Evolutionary conservation across 306 rosid species (phyloP).

Genomic region (Rosa rugosa): DNA sequence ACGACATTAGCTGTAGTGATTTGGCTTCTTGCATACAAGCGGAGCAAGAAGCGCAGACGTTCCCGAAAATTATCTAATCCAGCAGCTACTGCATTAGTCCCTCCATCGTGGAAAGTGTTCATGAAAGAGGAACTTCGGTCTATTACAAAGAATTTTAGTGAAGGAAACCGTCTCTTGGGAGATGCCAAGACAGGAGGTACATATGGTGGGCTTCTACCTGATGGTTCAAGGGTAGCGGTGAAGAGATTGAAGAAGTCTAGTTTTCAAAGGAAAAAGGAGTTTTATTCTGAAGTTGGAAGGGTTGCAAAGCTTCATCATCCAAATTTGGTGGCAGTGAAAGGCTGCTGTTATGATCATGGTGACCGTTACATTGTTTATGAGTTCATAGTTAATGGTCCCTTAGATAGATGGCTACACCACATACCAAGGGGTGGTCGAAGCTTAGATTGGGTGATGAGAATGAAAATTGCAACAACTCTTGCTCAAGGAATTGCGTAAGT

Average conservation of each 20-base stretch:
- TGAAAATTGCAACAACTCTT: conserved; percentile 86
- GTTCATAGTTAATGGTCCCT: conserved; percentile 87
- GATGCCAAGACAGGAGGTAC: conserved; percentile 96
- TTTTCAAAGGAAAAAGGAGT: conserved; percentile 93
- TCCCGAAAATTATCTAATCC: conserved; percentile 74
- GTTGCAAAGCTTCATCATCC: conserved; percentile 95
- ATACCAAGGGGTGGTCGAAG: conserved; percentile 95
- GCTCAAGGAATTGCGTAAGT: conserved; percentile 99
- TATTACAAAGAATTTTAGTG: conserved; percentile 91
- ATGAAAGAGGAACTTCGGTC: conserved; percentile 89
- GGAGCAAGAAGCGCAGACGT: conserved; percentile 83
- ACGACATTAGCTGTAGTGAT: conserved; percentile 77
- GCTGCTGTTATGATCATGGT: conserved; percentile 97
- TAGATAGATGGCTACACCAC: conserved; percentile 96
- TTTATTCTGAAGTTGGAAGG: conserved; percentile 86
- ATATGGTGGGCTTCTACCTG: conserved; percentile 79
- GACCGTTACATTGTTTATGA: conserved; percentile 96
- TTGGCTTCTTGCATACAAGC: conserved; percentile 88
- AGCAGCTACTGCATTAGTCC: conserved; percentile 59
- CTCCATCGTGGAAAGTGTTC: conserved; percentile 90
- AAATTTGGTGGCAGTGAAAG: conserved; percentile 90
- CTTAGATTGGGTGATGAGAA: conserved; percentile 94
- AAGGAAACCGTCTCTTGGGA: conserved; percentile 92
- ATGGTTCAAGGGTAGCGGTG: conserved; percentile 90
- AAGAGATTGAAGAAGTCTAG: conserved; percentile 89